Evolutionary conservation across 257 asterid genomes (phyloP).

Genomic region (Fraxinus anomala): DNA sequence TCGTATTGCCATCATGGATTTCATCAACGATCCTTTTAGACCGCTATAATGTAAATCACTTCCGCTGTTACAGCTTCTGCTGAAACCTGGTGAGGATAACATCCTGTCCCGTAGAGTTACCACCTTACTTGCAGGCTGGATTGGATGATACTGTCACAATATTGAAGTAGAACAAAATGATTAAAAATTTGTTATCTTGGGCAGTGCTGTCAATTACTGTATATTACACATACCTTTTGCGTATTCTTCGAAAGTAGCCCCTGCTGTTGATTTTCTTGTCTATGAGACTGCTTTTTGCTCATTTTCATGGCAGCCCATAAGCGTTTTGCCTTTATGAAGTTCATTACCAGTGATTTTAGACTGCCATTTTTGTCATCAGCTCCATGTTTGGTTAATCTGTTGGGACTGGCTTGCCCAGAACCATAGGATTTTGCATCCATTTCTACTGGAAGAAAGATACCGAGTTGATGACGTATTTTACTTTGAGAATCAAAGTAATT

Average conservation of each 20-base stretch:
- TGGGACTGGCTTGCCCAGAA: conserved; percentile 22
- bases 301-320: conserved; percentile 27
- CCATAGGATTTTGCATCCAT: conserved; percentile 45
- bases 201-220: neutral
- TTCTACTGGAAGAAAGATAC: neutral
- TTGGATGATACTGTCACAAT: neutral
- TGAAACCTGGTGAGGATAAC: conserved; percentile 39
- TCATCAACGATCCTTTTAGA: conserved; percentile 16
- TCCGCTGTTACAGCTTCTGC: neutral
- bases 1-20: conserved; percentile 35
- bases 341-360: conserved; percentile 22
- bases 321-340: conserved; percentile 37
- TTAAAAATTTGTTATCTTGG: neutral
- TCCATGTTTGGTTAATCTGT: conserved; percentile 13
- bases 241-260: neutral
- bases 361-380: conserved; percentile 11
- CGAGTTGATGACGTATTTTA: neutral
- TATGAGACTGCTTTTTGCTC: conserved; percentile 22
- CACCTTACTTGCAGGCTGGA: neutral
- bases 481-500: neutral
- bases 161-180: neutral
- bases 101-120: conserved; percentile 44
- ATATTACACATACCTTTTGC: neutral
- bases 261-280: conserved; percentile 18
- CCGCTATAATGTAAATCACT: neutral